Base-by-base conservation (phyloP, 495 filamentous ascomycete genomes). In the Penicillium waksmanii region DNA sequence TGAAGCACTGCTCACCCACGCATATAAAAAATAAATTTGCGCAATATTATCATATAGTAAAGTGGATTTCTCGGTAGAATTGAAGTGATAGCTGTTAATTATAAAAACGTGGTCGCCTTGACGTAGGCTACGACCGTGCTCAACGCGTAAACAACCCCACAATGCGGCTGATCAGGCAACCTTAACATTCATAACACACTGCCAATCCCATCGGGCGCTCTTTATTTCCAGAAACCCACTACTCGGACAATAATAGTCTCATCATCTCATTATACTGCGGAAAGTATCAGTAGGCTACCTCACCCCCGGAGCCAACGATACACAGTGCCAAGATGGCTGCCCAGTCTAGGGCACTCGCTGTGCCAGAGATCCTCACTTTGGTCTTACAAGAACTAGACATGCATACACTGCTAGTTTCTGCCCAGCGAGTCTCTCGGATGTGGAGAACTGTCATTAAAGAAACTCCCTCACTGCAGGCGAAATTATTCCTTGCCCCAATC, bases 81-180 rank as follows among this genome's bases (percentile, higher is more conserved):
- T 31, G 6, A 31, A 9, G 27, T 9, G 8, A 31, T 31, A 2
- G 27, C 27, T 31, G 27, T 7, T 31, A 31, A 9, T 31, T 31
- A 31, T 31, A 4, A 31, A 31, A 31, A 31, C 27, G 7, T 2
- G n/a, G 3, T 10, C 43, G 43, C 43, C 43, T 10, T 21, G 43
- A 21, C 17, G 27, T 31, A 31, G 27, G 27, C 27, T 31, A 5
- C 27, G 27, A 31, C 27, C 27, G 27, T 12, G 11, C 3, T 38
- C 36, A 9, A 38, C 36, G 36, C 42, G 42, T 46, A 17, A 46
- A 46, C 42, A 46, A 21, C 42, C 42, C 42, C 42, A 21, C n/a
- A 21, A 46, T 23, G 42, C 42, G 42, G 42, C 42, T 46, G 15
- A 46, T 19, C 5, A 17, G 42, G 42, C 42, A 46, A 9, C 42